Evolutionary conservation across 2,329 filamentous ascomycete genomes (phyloP), one percentile per base, ranked within the genome.

Genomic region (Sporothrix luriei): DNA sequence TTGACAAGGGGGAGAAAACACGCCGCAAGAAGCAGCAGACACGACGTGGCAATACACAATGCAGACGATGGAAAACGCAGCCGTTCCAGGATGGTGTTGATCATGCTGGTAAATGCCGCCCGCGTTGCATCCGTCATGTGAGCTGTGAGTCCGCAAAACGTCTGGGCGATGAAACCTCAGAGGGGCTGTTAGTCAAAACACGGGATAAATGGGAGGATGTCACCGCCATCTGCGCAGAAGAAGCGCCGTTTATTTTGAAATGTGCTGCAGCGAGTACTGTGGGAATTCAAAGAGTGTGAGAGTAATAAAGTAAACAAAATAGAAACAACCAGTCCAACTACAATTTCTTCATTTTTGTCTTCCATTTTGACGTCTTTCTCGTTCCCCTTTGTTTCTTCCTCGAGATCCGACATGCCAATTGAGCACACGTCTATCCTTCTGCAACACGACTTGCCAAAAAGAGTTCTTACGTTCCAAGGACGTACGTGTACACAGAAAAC

Each of bases 151-250:
- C n/a, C 6, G 13, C 38, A 11, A 48, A 21, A 57, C 51, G 24
- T 29, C 43, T 49, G 61, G 43, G 26, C 61, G 61, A 64, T 64
- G 61, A 64, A 49, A 64, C 61, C 19, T n/a, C 16, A 29, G 24
- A 24, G 16, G 21, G 43, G 16, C 40, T n/a, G 24, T 64, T 64
- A 10, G n/a, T 16, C 40, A 40, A 59, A 59, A 62, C 38, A 40
- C 59, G 55, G 43, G 40, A 64, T 48, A 29, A 33, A 7, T 33
- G 33, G 33, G 33, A 33, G 33, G 6, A 33, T n/a, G 33, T 33
- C 33, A 7, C 33, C 33, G 33, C 33, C 33, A 33, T 7, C 6
- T 33, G 33, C 33, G 33, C 33, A 33, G 33, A 33, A 4, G 9
- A 6, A 7, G 33, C 33, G 33, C 33, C 7, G 7, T 33, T 33